Evolutionary conservation across 192 early-diverging fungal genomes (phyloP), one percentile per base, ranked within the genome.

Genomic region (Jimgerdemannia lactiflua): DNA sequence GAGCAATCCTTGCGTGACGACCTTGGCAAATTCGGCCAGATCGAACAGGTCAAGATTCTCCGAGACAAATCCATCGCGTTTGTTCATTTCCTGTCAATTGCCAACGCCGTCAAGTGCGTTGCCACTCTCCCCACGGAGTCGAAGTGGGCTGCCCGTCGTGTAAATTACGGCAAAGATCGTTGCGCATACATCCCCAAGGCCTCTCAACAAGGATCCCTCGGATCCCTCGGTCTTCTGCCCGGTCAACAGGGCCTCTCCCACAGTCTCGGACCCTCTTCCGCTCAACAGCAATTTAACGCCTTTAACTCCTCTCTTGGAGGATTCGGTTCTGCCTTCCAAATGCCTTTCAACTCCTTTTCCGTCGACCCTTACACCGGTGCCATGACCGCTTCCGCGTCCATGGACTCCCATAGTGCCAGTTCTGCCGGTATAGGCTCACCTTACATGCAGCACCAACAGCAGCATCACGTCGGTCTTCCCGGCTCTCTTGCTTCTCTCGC

Each of bases 111-210:
- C 71, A 90, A 91, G 71, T 93, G 90, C 49, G 93, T 96, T n/a
- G 77, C 81, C 19, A 80, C 75, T 2, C 72, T 97, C 68, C 86
- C 89, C 14, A 80, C 74, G 6, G 88, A 92, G 29, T 67, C 85
- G 0, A 75, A 79, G 40, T 96, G 91, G 86, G 64, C 76, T 11
- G 80, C 80, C 66, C 82, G 87, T 42, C 83, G 92, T 40, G 78
- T 97, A 44, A 86, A 90, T 70, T 97, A 92, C 83, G 95, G 95
- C 65, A 94, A 92, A 80, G 95, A 97, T 85, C 84, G 94, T 42
- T 97, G 94, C 74, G 88, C 89, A 17, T 83, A 82, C 18, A 78
- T 75, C 41, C 4, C 77, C 4, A 70, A 69, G 10, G 59, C 78
- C 29, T n/a, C 76, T 64, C 75, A 78, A 64, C 70, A 69, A 67